phyloP scores from a whole-genome alignment of 441 rosid genomes.

The Viola pubescens region DNA sequence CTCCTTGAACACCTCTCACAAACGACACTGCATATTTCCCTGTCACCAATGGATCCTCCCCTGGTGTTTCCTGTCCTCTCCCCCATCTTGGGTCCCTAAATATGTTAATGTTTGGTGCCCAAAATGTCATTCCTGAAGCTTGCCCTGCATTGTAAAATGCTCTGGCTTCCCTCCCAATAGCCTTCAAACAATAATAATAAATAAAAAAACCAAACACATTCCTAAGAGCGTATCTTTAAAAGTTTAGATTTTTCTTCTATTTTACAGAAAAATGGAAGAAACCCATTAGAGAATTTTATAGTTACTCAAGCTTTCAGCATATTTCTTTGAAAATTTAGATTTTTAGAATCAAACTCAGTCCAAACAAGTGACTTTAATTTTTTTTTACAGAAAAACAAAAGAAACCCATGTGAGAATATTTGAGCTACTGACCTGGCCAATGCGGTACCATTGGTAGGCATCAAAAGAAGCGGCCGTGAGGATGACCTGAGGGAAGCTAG shows the following conservation, averaged over 20 bases:
- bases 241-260: too few species aligned
- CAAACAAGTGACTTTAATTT: too few species aligned
- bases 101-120: constrained; percentile 94
- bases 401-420: background rate
- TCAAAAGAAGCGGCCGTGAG: constrained; percentile 88
- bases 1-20: constrained; percentile 68
- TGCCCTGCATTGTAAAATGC: constrained; percentile 84
- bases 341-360: too few species aligned
- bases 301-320: too few species aligned
- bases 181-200: constrained; percentile 30
- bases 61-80: constrained; percentile 96
- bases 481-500: constrained; percentile 95
- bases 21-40: constrained; percentile 75
- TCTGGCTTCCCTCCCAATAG: constrained; percentile 79
- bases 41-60: constrained; percentile 80
- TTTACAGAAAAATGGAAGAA: too few species aligned
- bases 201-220: background rate
- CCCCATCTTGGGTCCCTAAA: constrained; percentile 98
- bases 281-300: too few species aligned
- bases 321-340: too few species aligned
- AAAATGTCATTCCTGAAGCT: constrained; percentile 75
- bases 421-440: constrained; percentile 64
- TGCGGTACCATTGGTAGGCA: constrained; percentile 72
- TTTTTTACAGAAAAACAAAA: background rate
- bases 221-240: background rate